These are phyloP conservation scores for Carex arenaria DNA, from an alignment of 202 grass and related monocot species.

Conservation along the genomic window DNA sequence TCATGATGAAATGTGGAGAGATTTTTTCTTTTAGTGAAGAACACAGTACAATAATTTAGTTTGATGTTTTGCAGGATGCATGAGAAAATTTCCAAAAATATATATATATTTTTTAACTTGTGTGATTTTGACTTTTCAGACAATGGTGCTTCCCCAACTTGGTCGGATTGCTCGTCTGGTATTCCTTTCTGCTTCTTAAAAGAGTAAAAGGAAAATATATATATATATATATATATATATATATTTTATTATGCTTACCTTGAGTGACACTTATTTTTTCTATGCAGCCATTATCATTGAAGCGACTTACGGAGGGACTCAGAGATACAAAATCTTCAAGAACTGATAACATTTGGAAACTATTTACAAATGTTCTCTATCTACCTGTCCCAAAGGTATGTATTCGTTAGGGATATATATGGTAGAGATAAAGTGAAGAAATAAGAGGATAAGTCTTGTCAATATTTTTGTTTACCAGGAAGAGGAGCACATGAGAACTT, in stretches of 20 bases:
- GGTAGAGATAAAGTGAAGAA: neutral
- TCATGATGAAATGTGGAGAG: neutral
- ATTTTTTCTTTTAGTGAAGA: neutral
- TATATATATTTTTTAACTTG: constrained; percentile 22
- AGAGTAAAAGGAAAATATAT: neutral
- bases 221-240: neutral
- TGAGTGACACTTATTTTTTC: constrained; percentile 22
- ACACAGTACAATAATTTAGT: neutral
- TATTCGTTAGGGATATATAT: constrained; percentile 1
- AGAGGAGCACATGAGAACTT: constrained; percentile 69
- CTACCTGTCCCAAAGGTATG: constrained; percentile 82
- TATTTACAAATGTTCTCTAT: constrained; percentile 72
- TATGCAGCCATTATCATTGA: constrained; percentile 75
- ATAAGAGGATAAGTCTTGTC: neutral
- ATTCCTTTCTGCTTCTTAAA: constrained; percentile 27
- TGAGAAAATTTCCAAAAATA: neutral
- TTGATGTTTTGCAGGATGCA: neutral
- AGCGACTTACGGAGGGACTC: constrained; percentile 54
- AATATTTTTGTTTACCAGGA: constrained; percentile 52
- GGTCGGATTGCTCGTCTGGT: constrained; percentile 71
- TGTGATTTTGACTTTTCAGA: constrained; percentile 43
- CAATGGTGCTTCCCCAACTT: constrained; percentile 78
- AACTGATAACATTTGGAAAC: constrained; percentile 58
- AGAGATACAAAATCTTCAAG: constrained; percentile 56
- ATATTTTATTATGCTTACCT: constrained; percentile 4